Evolutionary conservation across 495 filamentous ascomycete genomes (phyloP).

Genomic region (Staphylotrichum longicolle): DNA sequence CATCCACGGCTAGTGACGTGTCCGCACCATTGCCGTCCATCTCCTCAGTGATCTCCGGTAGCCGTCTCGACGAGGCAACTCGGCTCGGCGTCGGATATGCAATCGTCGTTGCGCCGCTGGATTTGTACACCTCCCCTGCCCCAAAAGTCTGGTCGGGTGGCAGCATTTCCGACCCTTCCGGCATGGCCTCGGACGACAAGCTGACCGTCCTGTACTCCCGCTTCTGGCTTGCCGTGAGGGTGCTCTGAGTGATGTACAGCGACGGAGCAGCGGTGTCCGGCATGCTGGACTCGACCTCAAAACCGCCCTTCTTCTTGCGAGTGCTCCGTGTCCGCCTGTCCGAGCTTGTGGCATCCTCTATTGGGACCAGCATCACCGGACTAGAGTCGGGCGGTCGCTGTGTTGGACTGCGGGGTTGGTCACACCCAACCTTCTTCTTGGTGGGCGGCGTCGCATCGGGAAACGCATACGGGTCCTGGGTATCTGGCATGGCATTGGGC

Average conservation of each 20-base stretch:
- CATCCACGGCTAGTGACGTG: background rate
- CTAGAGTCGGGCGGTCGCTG: constrained; percentile 12
- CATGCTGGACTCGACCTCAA: constrained; percentile 14
- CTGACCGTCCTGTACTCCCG: constrained; percentile 27
- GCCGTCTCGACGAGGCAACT: constrained; percentile 16
- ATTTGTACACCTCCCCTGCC: constrained; percentile 21
- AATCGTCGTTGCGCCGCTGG: constrained; percentile 30
- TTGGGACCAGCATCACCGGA: constrained; percentile 17
- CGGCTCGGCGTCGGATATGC: constrained; percentile 30
- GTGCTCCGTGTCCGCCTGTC: constrained; percentile 2
- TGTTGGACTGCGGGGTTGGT: background rate
- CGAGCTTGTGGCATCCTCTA: constrained; percentile 4
- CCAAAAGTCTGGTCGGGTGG: background rate
- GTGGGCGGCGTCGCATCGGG: constrained; percentile 18
- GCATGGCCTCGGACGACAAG: constrained; percentile 19
- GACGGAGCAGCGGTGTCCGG: constrained; percentile 17
- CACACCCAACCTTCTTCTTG: constrained; percentile 13
- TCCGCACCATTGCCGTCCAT: background rate
- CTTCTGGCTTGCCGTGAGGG: constrained; percentile 35
- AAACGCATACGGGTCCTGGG: constrained; percentile 27
- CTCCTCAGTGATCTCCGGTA: constrained; percentile 10
- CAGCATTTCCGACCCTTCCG: constrained; percentile 10
- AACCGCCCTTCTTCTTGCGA: background rate
- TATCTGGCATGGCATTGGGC: constrained; percentile 7
- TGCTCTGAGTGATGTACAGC: constrained; percentile 30